Evolutionary conservation across 2,329 filamentous ascomycete genomes (phyloP).

Genomic region (Ceratocystis papillata): DNA sequence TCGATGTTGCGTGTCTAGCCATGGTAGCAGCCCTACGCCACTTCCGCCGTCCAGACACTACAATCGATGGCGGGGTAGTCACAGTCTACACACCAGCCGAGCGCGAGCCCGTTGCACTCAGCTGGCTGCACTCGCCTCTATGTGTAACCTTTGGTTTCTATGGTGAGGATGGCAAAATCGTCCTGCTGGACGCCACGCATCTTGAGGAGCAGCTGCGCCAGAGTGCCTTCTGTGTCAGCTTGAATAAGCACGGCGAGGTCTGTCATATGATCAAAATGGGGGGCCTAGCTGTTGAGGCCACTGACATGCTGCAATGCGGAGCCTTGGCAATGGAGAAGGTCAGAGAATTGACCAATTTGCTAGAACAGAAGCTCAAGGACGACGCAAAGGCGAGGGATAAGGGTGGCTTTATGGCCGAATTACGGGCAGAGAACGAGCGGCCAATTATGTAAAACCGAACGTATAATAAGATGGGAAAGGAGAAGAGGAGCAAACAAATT

Average conservation of each 20-base stretch:
- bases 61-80: constrained; percentile 71
- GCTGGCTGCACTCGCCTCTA: constrained; percentile 83
- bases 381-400: constrained; percentile 69
- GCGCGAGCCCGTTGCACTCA: constrained; percentile 78
- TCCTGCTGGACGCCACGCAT: constrained; percentile 60
- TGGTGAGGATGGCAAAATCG: constrained; percentile 49
- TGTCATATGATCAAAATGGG: constrained; percentile 88
- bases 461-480: constrained; percentile 14
- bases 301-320: constrained; percentile 65
- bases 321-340: constrained; percentile 65
- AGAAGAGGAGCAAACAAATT: background rate
- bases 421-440: constrained; percentile 74
- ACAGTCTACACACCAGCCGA: constrained; percentile 77
- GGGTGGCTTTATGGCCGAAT: constrained; percentile 66
- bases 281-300: constrained; percentile 68
- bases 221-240: constrained; percentile 65
- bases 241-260: constrained; percentile 83
- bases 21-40: constrained; percentile 81
- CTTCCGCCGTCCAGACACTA: constrained; percentile 82
- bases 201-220: constrained; percentile 67
- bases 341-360: constrained; percentile 63
- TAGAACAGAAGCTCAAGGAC: constrained; percentile 62
- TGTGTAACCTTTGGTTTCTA: constrained; percentile 87
- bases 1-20: constrained; percentile 76
- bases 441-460: constrained; percentile 3